phyloP scores from a whole-genome alignment of 2,329 filamentous ascomycete genomes.

The Metarhizium rileyi region DNA sequence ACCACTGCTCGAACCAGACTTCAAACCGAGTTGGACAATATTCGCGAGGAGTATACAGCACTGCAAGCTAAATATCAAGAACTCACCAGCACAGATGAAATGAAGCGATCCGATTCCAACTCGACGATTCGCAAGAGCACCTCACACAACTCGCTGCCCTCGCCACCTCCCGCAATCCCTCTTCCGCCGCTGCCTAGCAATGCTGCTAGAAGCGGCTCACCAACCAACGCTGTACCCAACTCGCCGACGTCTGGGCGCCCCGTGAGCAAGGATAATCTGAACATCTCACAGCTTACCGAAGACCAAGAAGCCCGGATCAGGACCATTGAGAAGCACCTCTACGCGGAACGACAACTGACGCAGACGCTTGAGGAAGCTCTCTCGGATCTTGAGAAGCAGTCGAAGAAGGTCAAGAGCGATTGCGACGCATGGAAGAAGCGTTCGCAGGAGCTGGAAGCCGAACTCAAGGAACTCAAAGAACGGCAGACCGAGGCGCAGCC shows the following conservation, averaged over 20 bases:
- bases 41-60: conserved; percentile 60
- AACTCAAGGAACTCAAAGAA: conserved; percentile 57
- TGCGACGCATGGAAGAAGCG: conserved; percentile 87
- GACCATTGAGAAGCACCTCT: conserved; percentile 92
- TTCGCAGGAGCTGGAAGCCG: conserved; percentile 62
- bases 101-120: conserved; percentile 50
- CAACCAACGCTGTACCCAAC: conserved; percentile 32
- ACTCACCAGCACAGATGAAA: conserved; percentile 27
- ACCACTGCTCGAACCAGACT: conserved; percentile 52
- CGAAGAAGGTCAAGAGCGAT: conserved; percentile 84
- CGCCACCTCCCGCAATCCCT: conserved; percentile 91
- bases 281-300: conserved; percentile 71
- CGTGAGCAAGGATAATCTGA: conserved; percentile 63
- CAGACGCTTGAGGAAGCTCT: conserved; percentile 92
- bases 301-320: conserved; percentile 93
- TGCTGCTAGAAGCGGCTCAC: conserved; percentile 36
- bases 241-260: conserved; percentile 56
- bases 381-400: conserved; percentile 83
- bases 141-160: conserved; percentile 76
- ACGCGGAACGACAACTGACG: conserved; percentile 92
- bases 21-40: conserved; percentile 58
- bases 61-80: conserved; percentile 65
- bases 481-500: conserved; percentile 35
- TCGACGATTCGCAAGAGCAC: conserved; percentile 76
- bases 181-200: conserved; percentile 74